Percentiles rank a stretch among this genome's conserved stretches.
These are phyloP conservation scores for Bipolaris victoriae DNA, from an alignment of 2,329 filamentous ascomycete species.

Conservation along the genomic window DNA sequence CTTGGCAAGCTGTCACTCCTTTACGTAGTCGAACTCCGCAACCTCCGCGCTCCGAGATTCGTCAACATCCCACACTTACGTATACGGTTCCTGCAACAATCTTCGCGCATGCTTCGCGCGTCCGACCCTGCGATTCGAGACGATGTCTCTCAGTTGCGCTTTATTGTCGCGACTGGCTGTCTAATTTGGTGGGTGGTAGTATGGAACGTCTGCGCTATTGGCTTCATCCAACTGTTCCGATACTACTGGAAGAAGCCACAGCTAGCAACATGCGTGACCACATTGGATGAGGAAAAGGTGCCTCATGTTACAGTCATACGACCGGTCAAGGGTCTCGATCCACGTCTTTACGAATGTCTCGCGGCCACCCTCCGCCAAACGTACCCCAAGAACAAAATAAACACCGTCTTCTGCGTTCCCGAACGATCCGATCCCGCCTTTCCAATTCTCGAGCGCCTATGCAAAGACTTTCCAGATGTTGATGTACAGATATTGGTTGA, in stretches of 20 bases:
- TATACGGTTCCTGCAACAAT: conserved; percentile 14
- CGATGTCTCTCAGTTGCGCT: conserved; percentile 44
- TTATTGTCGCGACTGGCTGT: conserved; percentile 54
- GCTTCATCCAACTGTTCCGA: conserved; percentile 64
- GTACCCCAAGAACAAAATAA: conserved; percentile 78
- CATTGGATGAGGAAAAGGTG: conserved; percentile 54
- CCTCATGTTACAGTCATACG: conserved; percentile 90
- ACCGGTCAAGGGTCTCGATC: conserved; percentile 90
- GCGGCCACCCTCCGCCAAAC: conserved; percentile 82
- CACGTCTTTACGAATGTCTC: conserved; percentile 89
- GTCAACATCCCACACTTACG: conserved; percentile 18
- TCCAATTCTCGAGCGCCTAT: conserved; percentile 71
- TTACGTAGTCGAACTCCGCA: conserved; percentile 24
- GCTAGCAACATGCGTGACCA: conserved; percentile 51
- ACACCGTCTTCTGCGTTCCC: conserved; percentile 82
- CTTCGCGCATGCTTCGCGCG: conserved; percentile 45
- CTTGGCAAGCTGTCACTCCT: conserved; percentile 15
- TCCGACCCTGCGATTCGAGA: conserved; percentile 30
- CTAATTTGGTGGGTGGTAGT: conserved; percentile 64
- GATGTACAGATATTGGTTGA: conserved; percentile 80
- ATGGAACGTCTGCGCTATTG: conserved; percentile 62
- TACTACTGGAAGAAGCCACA: conserved; percentile 58
- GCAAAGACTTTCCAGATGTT: conserved; percentile 73
- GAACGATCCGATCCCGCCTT: conserved; percentile 77
- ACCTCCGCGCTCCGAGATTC: conserved; percentile 24